Percentiles rank a stretch among this genome's conserved stretches.
Conservation (phyloP, 306 rosid species). For the Glycine tomentella region DNA sequence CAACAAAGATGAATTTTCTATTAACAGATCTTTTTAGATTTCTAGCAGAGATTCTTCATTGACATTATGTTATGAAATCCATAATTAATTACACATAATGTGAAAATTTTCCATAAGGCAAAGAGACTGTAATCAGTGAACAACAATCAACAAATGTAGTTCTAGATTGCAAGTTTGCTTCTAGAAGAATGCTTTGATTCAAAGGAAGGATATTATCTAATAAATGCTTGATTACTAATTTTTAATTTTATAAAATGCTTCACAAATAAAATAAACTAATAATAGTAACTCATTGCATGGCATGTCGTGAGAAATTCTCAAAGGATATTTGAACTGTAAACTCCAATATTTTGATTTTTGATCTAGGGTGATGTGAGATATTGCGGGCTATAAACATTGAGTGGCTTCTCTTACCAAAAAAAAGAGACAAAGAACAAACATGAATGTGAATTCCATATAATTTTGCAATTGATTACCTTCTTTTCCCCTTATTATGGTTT, state of each 20-base stretch:
- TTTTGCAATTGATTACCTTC: background rate
- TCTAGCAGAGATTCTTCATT: constrained; percentile 5
- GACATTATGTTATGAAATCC: background rate
- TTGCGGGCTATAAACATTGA: background rate
- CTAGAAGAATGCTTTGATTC: constrained; percentile 6
- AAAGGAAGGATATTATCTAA: background rate
- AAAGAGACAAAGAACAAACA: background rate
- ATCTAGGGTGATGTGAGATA: background rate
- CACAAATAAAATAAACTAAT: background rate
- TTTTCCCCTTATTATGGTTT: background rate
- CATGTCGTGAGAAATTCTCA: background rate
- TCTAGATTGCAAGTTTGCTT: background rate
- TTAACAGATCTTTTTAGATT: constrained; percentile 7
- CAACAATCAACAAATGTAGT: constrained; percentile 1
- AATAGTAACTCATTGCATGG: background rate
- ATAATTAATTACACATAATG: background rate
- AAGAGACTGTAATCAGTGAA: background rate
- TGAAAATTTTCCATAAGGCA: background rate
- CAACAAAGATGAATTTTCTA: background rate
- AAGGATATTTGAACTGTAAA: background rate
- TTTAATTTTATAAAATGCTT: background rate
- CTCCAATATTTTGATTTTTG: background rate
- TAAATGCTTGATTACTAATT: constrained; percentile 14
- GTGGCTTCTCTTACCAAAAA: background rate
- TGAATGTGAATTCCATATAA: constrained; percentile 13